phyloP scores from a whole-genome alignment of 768 basidiomycete species.

The Xerocomellus dryophilus region DNA sequence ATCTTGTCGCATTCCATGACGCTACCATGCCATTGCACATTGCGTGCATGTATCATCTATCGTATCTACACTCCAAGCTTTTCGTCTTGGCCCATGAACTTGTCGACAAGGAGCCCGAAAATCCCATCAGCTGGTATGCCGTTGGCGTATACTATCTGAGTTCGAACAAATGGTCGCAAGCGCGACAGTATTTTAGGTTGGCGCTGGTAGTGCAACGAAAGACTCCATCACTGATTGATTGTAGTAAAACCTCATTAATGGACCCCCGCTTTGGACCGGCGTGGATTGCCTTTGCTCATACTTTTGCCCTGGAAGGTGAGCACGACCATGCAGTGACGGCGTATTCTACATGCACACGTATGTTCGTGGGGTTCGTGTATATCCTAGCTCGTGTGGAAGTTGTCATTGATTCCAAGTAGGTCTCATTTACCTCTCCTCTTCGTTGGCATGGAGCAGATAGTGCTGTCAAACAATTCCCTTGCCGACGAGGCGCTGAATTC shows the following conservation, averaged over 20 bases:
- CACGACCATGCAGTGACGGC: conserved; percentile 98
- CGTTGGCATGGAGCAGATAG: conserved; percentile 98
- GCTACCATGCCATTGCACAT: conserved; percentile 92
- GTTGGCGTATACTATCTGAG: conserved; percentile 96
- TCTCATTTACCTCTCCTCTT: conserved; percentile 94
- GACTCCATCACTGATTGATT: conserved; percentile 5
- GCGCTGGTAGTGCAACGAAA: conserved; percentile 10
- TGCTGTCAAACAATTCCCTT: conserved; percentile 72
- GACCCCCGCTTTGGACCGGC: conserved; percentile 95
- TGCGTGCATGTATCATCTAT: conserved; percentile 96
- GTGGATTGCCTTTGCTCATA: conserved; percentile 97
- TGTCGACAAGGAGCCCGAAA: conserved; percentile 91
- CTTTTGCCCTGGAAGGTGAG: conserved; percentile 95
- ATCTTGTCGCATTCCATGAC: conserved; percentile 80
- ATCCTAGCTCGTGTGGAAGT: not conserved
- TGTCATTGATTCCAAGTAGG: conserved; percentile 42
- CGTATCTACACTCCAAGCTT: conserved; percentile 85
- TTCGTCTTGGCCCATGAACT: conserved; percentile 97
- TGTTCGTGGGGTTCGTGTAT: conserved; percentile 83
- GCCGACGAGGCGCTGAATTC: conserved; percentile 90
- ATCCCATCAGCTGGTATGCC: conserved; percentile 95
- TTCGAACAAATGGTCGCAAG: conserved; percentile 83
- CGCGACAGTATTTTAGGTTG: conserved; percentile 92
- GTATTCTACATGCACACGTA: conserved; percentile 92
- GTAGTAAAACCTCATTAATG: conserved; percentile 93